phyloP scores from a whole-genome alignment of 2,329 filamentous ascomycete species.

The Botrytis paeoniae region DNA sequence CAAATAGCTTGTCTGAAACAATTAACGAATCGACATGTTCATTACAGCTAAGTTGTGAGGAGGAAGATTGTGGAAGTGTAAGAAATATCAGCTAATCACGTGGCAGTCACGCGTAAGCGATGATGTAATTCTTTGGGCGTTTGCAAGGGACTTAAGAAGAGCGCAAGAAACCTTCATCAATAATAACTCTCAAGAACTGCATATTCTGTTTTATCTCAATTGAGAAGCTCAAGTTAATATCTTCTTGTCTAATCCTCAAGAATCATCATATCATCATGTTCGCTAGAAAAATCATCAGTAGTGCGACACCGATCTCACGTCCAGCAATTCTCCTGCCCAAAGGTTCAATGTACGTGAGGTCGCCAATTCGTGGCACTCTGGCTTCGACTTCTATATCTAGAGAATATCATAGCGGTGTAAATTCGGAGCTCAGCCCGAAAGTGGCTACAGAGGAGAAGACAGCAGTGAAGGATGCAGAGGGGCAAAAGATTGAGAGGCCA shows the following conservation, averaged over 20 bases:
- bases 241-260: not conserved
- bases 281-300: not conserved
- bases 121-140: not conserved
- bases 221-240: not conserved
- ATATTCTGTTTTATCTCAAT: not conserved
- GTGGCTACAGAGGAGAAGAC: too few species aligned
- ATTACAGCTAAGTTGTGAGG: not conserved
- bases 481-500: not conserved
- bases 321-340: not conserved
- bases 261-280: not conserved
- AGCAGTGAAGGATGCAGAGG: not conserved
- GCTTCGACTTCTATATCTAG: not conserved
- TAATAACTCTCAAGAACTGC: not conserved
- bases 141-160: not conserved
- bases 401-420: not conserved
- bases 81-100: not conserved
- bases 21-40: not conserved
- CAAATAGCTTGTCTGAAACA: not conserved
- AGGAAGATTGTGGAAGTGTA: not conserved
- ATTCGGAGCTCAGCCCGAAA: too few species aligned
- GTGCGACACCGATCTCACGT: not conserved
- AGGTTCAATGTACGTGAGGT: not conserved
- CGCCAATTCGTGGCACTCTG: not conserved
- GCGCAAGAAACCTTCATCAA: not conserved
- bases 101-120: not conserved